A percentile compares a stretch with the other conserved stretches of the same genome.
These are phyloP conservation scores for Dactylorhiza incarnata DNA, from an alignment of 106 monocot species.

Conservation along the genomic window DNA sequence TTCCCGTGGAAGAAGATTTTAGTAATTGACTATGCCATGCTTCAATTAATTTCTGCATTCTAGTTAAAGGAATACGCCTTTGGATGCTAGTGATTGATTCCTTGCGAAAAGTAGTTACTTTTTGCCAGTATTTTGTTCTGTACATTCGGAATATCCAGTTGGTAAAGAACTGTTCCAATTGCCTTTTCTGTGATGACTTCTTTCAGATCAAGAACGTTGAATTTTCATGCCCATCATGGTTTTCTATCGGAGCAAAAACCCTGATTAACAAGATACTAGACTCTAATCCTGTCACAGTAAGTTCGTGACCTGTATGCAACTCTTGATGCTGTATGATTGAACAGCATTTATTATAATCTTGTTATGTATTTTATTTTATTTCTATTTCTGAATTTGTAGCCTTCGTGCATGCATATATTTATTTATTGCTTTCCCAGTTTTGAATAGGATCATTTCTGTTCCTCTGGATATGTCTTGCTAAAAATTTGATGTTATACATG, in stretches of 20 bases:
- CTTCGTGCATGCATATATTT: not conserved
- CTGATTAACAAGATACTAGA: constrained; percentile 64
- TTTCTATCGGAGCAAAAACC: constrained; percentile 67
- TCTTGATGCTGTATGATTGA: not conserved
- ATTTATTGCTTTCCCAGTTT: not conserved
- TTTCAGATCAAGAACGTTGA: constrained; percentile 73
- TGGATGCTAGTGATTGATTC: not conserved
- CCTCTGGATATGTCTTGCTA: not conserved
- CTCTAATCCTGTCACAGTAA: constrained; percentile 74
- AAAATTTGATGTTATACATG: not conserved
- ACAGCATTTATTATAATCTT: not conserved
- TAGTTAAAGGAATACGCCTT: not conserved
- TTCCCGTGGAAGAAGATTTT: not conserved
- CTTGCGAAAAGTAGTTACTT: not conserved
- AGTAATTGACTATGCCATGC: not conserved
- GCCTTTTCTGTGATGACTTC: constrained; percentile 8
- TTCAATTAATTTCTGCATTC: not conserved
- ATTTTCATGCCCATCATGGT: constrained; percentile 76
- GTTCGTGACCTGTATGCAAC: constrained; percentile 6
- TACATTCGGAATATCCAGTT: not conserved
- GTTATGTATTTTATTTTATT: not conserved
- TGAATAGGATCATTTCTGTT: not conserved
- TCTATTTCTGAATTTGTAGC: not conserved
- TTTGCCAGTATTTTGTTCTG: not conserved
- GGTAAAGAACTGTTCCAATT: not conserved